Percentiles rank a stretch among this genome's conserved stretches.
phyloP scores from a whole-genome alignment of 73 alveolate genomes.

The Paramecium primaurelia region DNA sequence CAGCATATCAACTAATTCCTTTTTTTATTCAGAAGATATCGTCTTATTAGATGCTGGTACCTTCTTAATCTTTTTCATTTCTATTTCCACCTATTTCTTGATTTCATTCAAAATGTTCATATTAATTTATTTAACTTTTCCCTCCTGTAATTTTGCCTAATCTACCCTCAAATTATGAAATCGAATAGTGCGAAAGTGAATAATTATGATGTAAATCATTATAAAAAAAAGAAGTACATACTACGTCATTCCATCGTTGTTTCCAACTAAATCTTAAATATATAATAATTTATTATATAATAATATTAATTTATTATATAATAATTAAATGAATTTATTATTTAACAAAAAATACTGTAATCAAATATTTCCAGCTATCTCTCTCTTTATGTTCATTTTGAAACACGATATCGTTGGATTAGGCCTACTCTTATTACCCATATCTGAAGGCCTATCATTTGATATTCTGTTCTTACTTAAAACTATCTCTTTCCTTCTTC shows the following conservation, averaged over 20 bases:
- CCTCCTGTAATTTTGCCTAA: not conserved
- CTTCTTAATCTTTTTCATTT: not conserved
- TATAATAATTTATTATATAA: not conserved
- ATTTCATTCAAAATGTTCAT: not conserved
- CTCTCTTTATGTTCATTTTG: slow-evolving; percentile 13
- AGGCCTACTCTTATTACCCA: not conserved
- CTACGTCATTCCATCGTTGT: not conserved
- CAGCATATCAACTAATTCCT: not conserved
- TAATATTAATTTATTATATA: not conserved
- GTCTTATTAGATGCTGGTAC: not conserved
- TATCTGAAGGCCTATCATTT: not conserved
- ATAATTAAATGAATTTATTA: not conserved
- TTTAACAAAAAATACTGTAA: not conserved
- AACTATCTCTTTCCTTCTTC: not conserved
- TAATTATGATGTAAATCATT: not conserved
- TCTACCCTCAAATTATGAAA: not conserved
- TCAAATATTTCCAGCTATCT: not conserved
- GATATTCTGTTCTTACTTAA: not conserved
- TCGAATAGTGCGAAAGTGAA: not conserved
- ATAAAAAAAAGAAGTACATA: not conserved
- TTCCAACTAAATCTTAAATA: not conserved
- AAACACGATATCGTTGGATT: slow-evolving; percentile 15
- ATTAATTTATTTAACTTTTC: not conserved
- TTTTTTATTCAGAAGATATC: not conserved
- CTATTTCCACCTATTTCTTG: not conserved